Evolutionary conservation across 768 basidiomycete species (phyloP).

Genomic region (Tulasnella sp.): DNA sequence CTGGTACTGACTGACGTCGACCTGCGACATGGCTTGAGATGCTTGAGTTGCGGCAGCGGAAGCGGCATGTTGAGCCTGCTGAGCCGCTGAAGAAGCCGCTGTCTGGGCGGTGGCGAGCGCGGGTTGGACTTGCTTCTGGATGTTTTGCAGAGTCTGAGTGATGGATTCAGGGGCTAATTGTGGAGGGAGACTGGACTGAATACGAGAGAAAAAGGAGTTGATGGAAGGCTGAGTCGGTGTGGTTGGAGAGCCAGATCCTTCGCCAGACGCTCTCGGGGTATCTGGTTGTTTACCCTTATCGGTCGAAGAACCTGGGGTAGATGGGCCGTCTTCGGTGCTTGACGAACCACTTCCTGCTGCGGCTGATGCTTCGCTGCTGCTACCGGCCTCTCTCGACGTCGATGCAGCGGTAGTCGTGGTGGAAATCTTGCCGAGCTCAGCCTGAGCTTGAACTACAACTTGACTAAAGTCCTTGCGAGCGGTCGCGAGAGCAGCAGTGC

Average conservation of each 20-base stretch:
- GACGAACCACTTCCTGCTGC: constrained; percentile 33
- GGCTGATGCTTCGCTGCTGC: constrained; percentile 21
- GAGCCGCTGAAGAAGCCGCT: constrained; percentile 33
- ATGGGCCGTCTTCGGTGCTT: constrained; percentile 30
- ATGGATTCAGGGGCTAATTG: constrained; percentile 43
- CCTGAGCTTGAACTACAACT: constrained; percentile 76
- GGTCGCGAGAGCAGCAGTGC: constrained; percentile 60
- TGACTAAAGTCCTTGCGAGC: constrained; percentile 66
- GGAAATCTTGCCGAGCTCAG: constrained; percentile 62
- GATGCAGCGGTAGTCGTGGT: constrained; percentile 33
- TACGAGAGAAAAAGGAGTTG: constrained; percentile 57
- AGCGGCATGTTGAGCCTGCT: constrained; percentile 22
- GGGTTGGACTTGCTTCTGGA: constrained; percentile 24
- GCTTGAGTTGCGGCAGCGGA: constrained; percentile 18
- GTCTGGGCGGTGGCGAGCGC: constrained; percentile 38
- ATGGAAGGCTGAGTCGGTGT: constrained; percentile 30
- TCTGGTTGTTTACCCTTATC: constrained; percentile 25
- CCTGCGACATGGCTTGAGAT: constrained; percentile 29
- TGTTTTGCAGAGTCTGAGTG: constrained; percentile 56
- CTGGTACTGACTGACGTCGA: constrained; percentile 67
- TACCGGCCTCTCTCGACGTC: constrained; percentile 26
- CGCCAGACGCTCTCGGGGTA: neutral
- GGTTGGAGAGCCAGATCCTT: constrained; percentile 17
- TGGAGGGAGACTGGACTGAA: constrained; percentile 71
- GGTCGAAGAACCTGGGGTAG: constrained; percentile 31